Evolutionary conservation across 2,329 filamentous ascomycete species (phyloP).

Genomic region (Aspergillus thermomutatus): DNA sequence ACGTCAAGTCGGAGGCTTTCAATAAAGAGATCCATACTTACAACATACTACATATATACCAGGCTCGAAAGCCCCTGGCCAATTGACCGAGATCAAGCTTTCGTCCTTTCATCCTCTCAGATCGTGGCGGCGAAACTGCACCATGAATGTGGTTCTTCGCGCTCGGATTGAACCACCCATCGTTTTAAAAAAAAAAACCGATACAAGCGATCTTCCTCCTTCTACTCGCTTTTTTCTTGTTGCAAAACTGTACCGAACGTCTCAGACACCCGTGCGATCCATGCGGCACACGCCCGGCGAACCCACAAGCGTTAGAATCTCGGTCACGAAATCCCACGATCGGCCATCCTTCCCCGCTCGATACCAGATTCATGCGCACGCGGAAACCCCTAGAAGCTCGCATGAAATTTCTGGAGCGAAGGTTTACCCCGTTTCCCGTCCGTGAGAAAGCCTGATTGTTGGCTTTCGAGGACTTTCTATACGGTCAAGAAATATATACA

Average conservation of each 20-base stretch:
- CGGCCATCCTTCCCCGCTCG: not conserved
- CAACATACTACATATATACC: constrained; percentile 52
- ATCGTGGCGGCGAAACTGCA: not conserved
- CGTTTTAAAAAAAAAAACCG: not conserved
- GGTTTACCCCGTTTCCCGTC: not conserved
- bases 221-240: not conserved
- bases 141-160: not conserved
- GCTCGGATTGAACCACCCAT: not conserved
- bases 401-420: not conserved
- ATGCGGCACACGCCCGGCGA: not conserved
- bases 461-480: not conserved
- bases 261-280: not conserved
- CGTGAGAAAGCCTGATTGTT: not conserved
- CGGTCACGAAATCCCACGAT: not conserved
- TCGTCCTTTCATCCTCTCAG: not conserved
- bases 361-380: not conserved
- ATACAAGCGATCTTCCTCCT: not conserved
- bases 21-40: constrained; percentile 67
- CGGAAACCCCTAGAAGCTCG: not conserved
- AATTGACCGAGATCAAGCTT: constrained; percentile 4
- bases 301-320: not conserved
- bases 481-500: not conserved
- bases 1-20: constrained; percentile 67
- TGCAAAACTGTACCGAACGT: not conserved
- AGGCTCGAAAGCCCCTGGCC: constrained; percentile 35